Percentiles rank a stretch among this genome's conserved stretches.
phyloP scores from a whole-genome alignment of 345 rosid species.

The Sisymbrium altissimum region DNA sequence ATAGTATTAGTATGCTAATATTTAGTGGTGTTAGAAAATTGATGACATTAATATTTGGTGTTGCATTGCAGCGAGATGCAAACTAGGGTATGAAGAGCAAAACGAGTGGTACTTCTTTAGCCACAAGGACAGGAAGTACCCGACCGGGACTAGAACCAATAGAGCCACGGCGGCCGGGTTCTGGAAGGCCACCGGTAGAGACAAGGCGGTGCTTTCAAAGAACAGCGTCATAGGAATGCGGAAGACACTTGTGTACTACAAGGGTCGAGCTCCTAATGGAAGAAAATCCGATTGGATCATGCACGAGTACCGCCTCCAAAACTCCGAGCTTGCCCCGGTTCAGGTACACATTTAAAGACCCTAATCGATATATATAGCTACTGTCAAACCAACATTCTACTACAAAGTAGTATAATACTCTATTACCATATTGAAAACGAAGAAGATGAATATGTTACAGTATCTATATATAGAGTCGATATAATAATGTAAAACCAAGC shows the following conservation, averaged over 20 bases:
- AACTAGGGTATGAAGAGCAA: constrained; percentile 78
- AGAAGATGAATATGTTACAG: background rate
- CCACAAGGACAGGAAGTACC: constrained; percentile 94
- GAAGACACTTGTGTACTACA: constrained; percentile 88
- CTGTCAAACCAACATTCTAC: background rate
- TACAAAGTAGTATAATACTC: background rate
- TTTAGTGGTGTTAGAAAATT: background rate
- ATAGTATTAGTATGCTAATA: background rate
- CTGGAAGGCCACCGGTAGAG: constrained; percentile 98
- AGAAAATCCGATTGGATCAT: constrained; percentile 91
- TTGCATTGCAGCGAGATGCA: constrained; percentile 59
- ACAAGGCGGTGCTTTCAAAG: constrained; percentile 82
- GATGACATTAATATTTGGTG: constrained; percentile 3
- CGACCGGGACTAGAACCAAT: constrained; percentile 89
- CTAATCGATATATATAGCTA: background rate
- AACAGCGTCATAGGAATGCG: constrained; percentile 84
- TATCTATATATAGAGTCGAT: background rate
- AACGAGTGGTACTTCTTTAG: constrained; percentile 97
- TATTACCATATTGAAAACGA: background rate
- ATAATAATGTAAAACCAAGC: background rate
- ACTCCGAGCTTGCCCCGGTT: constrained; percentile 59
- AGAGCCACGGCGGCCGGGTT: constrained; percentile 91
- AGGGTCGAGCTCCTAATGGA: constrained; percentile 94
- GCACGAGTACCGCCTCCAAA: constrained; percentile 92
- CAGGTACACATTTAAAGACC: constrained; percentile 44